Evolutionary conservation across 495 filamentous ascomycete genomes (phyloP).

Genomic region (Geopyxis carbonaria): DNA sequence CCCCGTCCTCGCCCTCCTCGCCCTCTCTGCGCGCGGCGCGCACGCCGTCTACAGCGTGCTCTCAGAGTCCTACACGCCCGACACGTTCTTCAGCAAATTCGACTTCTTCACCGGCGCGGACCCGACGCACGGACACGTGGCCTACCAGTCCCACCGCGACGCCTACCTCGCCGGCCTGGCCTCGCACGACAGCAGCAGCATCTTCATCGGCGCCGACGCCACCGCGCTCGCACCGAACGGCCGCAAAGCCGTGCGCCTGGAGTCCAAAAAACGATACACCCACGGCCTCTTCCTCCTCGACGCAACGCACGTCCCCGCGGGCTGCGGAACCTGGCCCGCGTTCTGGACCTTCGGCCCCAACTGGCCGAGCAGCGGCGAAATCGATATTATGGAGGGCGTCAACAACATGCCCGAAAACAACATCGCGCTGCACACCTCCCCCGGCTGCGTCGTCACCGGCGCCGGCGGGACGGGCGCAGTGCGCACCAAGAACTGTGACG

Average conservation of each 20-base stretch:
- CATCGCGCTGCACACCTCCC: conserved; percentile 57
- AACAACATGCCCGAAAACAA: conserved; percentile 45
- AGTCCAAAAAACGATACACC: conserved; percentile 48
- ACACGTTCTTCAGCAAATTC: conserved; percentile 42
- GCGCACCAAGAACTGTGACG: conserved; percentile 57
- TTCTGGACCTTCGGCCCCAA: conserved; percentile 50
- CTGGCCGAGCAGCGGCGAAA: conserved; percentile 71
- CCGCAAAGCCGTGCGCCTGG: conserved; percentile 50
- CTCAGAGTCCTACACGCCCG: not conserved
- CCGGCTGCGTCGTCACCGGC: too few species aligned
- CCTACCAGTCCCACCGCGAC: conserved; percentile 40
- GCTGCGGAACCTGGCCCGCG: conserved; percentile 62
- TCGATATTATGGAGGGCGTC: conserved; percentile 84
- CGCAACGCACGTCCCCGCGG: conserved; percentile 57
- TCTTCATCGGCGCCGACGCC: conserved; percentile 40
- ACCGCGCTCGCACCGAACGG: conserved; percentile 29
- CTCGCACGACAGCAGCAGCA: conserved; percentile 33
- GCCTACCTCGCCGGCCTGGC: conserved; percentile 42
- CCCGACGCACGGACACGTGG: conserved; percentile 53
- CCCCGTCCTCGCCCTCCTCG: too few species aligned
- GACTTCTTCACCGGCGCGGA: conserved; percentile 38
- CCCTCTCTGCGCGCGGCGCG: too few species aligned
- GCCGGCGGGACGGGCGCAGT: conserved; percentile 41
- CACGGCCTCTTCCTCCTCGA: conserved; percentile 57
- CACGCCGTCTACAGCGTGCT: conserved; percentile 1